These are phyloP conservation scores for Sphagnurus paluster DNA, from an alignment of 1,284 basidiomycete species.

Conservation along the genomic window DNA sequence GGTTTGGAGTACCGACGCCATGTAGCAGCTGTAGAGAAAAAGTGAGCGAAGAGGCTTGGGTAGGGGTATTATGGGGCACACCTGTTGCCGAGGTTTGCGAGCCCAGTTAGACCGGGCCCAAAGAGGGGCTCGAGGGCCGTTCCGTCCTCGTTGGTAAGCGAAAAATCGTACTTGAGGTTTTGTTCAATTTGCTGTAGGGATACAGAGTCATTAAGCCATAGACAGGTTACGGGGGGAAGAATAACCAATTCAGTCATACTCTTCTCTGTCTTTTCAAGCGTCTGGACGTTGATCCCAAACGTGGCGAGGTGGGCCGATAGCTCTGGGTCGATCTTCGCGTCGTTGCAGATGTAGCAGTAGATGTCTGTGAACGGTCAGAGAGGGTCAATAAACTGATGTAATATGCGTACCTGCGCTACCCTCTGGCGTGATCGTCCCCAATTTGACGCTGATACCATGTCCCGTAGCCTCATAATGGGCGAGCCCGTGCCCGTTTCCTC, in stretches of 20 bases:
- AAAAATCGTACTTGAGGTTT: conserved; percentile 95
- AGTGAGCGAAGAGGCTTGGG: neutral
- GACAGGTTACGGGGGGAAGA: neutral
- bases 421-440: conserved; percentile 96
- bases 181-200: conserved; percentile 87
- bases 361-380: neutral
- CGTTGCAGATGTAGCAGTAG: conserved; percentile 90
- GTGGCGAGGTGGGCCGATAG: conserved; percentile 74
- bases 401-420: conserved; percentile 76
- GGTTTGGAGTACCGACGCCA: conserved; percentile 91
- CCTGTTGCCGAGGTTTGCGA: conserved; percentile 95
- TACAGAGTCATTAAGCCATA: neutral
- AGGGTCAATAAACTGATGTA: neutral
- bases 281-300: conserved; percentile 88
- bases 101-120: conserved; percentile 87
- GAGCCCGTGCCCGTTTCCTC: conserved; percentile 91
- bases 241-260: conserved; percentile 92
- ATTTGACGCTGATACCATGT: conserved; percentile 89
- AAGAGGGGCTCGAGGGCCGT: conserved; percentile 87
- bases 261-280: conserved; percentile 97
- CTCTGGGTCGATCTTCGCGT: conserved; percentile 81
- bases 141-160: conserved; percentile 88
- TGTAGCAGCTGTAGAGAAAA: conserved; percentile 80
- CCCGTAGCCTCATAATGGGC: conserved; percentile 75
- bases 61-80: conserved; percentile 26